Evolutionary conservation across 345 rosid genomes (phyloP).

Genomic region (Citrus reticulata): DNA sequence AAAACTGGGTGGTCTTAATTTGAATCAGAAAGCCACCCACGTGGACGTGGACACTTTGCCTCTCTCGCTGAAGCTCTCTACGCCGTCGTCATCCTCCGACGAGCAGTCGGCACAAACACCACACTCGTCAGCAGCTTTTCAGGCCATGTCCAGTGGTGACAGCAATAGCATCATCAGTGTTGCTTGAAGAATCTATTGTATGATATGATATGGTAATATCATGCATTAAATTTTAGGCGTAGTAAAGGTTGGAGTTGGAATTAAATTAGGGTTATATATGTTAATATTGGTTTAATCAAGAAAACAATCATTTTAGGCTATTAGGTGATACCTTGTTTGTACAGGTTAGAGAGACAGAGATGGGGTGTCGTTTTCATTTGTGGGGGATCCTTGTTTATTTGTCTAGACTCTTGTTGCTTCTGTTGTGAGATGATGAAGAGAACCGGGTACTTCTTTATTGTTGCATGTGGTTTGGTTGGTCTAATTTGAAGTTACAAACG

Average conservation of each 20-base stretch:
- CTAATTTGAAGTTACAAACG: constrained; percentile 4
- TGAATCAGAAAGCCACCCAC: constrained; percentile 29
- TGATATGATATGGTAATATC: not conserved
- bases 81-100: constrained; percentile 35
- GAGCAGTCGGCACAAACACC: constrained; percentile 40
- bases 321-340: constrained; percentile 32
- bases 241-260: constrained; percentile 1
- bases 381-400: constrained; percentile 20
- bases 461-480: constrained; percentile 6
- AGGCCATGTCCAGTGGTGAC: constrained; percentile 60
- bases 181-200: constrained; percentile 39
- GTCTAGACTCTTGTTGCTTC: constrained; percentile 6
- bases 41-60: constrained; percentile 33
- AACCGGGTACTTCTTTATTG: constrained; percentile 13
- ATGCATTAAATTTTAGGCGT: not conserved
- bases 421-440: constrained; percentile 23
- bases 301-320: constrained; percentile 7
- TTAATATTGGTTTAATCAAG: not conserved
- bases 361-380: constrained; percentile 35
- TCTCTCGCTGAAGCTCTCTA: constrained; percentile 49
- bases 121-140: constrained; percentile 37
- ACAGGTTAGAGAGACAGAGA: constrained; percentile 19
- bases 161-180: constrained; percentile 66
- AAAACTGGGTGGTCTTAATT: constrained; percentile 63
- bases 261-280: not conserved